These are phyloP conservation scores for Filobasidium uniguttulatum DNA, from an alignment of 1,284 basidiomycete species.

Conservation along the genomic window DNA sequence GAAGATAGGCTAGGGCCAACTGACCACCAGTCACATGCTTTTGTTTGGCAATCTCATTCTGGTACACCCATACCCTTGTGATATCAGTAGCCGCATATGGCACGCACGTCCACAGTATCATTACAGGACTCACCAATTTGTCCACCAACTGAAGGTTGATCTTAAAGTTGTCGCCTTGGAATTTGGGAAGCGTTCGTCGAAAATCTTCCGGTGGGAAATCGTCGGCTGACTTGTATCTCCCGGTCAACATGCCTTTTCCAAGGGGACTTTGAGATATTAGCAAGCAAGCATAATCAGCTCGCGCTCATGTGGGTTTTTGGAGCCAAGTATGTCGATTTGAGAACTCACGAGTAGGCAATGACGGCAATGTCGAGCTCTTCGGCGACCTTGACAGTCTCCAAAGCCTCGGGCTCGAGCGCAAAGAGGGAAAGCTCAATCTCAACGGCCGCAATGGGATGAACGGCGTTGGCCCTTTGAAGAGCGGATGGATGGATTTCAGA, in stretches of 20 bases:
- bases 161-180: conserved; percentile 41
- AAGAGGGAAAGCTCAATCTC: conserved; percentile 47
- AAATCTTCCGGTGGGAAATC: conserved; percentile 42
- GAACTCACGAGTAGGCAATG: conserved; percentile 43
- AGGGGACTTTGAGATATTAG: conserved; percentile 39
- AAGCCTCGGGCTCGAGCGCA: conserved; percentile 40
- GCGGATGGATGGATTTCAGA: conserved; percentile 15
- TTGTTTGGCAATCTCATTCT: conserved; percentile 41
- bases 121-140: conserved; percentile 20
- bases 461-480: conserved; percentile 15
- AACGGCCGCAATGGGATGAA: conserved; percentile 42
- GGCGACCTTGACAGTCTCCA: conserved; percentile 33
- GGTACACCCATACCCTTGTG: too few relatives aligned
- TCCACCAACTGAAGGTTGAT: conserved; percentile 48
- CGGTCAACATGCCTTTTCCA: conserved; percentile 48
- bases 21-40: conserved; percentile 47
- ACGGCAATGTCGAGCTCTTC: conserved; percentile 44
- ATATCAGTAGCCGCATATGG: too few relatives aligned
- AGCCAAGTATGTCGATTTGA: background rate
- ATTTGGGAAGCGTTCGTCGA: conserved; percentile 22
- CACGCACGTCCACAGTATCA: background rate
- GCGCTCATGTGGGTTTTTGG: background rate
- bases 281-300: background rate
- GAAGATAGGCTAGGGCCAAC: conserved; percentile 51
- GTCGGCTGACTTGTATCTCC: conserved; percentile 40